These are phyloP conservation scores for Berkeleyomyces basicola DNA, from an alignment of 2,329 filamentous ascomycete genomes.

Conservation along the genomic window DNA sequence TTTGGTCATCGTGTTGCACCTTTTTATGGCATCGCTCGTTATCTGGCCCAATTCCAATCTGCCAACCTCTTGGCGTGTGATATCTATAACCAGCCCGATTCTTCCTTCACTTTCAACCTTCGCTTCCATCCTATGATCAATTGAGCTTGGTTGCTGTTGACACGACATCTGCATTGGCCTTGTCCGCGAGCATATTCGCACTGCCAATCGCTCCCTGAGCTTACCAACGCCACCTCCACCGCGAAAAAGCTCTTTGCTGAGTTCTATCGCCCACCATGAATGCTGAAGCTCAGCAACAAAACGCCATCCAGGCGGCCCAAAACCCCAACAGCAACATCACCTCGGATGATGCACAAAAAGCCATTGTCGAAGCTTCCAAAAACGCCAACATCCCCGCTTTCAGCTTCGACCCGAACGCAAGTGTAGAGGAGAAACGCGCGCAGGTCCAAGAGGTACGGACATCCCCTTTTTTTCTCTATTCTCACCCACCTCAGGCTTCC, in stretches of 20 bases:
- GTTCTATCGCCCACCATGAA: conserved; percentile 17
- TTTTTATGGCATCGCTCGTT: background rate
- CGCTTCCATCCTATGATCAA: background rate
- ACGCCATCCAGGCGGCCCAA: conserved; percentile 57
- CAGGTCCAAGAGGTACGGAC: conserved; percentile 55
- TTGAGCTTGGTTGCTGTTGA: background rate
- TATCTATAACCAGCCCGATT: background rate
- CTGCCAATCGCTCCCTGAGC: background rate
- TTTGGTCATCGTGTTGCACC: background rate
- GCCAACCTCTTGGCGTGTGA: background rate
- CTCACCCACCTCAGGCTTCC: background rate
- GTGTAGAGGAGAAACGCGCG: conserved; percentile 65
- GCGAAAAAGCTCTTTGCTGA: conserved; percentile 6
- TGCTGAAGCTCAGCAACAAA: conserved; percentile 64
- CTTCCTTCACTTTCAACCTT: background rate
- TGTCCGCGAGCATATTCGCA: background rate
- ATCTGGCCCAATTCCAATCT: background rate
- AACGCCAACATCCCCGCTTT: conserved; percentile 67
- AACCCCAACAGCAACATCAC: conserved; percentile 52
- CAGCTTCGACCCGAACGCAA: conserved; percentile 75
- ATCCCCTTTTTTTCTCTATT: conserved; percentile 15
- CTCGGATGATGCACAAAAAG: conserved; percentile 53
- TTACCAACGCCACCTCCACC: conserved; percentile 5
- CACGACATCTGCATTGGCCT: background rate
- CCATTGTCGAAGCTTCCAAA: conserved; percentile 59